Evolutionary conservation across 345 rosid genomes (phyloP).

Genomic region (Lepidium sativum): DNA sequence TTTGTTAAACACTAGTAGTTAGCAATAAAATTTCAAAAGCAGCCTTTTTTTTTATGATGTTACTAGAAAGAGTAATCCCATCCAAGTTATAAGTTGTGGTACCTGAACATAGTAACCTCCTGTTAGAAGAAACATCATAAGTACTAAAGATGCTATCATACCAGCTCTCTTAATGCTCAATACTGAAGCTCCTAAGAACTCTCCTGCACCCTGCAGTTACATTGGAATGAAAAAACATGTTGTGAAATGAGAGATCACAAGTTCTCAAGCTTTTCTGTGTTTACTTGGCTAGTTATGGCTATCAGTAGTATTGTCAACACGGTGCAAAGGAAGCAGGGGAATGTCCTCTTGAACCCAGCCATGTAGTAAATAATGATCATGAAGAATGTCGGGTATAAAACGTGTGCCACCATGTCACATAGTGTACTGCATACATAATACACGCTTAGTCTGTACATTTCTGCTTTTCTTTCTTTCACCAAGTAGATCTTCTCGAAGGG

Average conservation of each 20-base stretch:
- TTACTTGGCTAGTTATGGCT: slow-evolving; percentile 89
- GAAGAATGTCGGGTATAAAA: slow-evolving; percentile 78
- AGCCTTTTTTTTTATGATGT: background rate
- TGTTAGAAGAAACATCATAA: slow-evolving; percentile 86
- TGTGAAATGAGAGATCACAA: background rate
- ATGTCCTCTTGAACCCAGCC: slow-evolving; percentile 87
- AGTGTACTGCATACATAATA: slow-evolving; percentile 86
- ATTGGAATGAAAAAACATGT: background rate
- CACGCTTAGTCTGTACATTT: slow-evolving; percentile 90
- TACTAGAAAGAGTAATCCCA: slow-evolving; percentile 34
- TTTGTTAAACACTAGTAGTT: background rate
- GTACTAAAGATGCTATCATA: slow-evolving; percentile 74
- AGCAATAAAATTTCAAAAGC: no score
- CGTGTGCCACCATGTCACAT: slow-evolving; percentile 91
- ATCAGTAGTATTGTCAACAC: slow-evolving; percentile 55
- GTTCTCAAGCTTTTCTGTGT: slow-evolving; percentile 3
- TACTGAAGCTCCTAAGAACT: slow-evolving; percentile 83
- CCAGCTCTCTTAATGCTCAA: slow-evolving; percentile 85
- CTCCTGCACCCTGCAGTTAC: slow-evolving; percentile 66
- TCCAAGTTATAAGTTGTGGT: slow-evolving; percentile 40
- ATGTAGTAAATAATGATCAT: slow-evolving; percentile 82
- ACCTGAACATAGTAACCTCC: slow-evolving; percentile 99
- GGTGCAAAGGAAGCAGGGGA: slow-evolving; percentile 80
- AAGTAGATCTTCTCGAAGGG: slow-evolving; percentile 84
- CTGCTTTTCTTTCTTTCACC: slow-evolving; percentile 94